Evolutionary conservation across 305 asterid species (phyloP), one percentile per base, ranked within the genome.

Genomic region (Fraxinus sp.): DNA sequence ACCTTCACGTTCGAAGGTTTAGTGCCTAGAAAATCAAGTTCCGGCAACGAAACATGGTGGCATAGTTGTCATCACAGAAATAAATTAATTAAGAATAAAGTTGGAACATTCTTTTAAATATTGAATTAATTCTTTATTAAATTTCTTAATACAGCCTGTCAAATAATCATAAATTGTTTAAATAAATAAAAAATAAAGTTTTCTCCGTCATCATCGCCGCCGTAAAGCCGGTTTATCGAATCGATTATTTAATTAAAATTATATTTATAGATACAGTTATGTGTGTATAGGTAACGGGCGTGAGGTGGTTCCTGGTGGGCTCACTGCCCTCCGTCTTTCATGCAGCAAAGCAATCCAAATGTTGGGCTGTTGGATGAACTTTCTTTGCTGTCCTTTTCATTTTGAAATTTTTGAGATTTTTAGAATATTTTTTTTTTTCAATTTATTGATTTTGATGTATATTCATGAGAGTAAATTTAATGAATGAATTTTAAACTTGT

Each of bases 271-370:
- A n/a, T 18, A 22, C 32, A 62, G 16, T 62, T 8, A 24, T 62
- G 72, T 59, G 10, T 24, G 72, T 24, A 62, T 62, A 62, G 68
- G 75, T 24, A 74, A 59, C 55, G 7, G 20, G 10, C n/a, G 70
- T 32, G 77, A 2, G 16, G 28, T 20, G 10, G 70, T 13, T 0
- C 10, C 11, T 9, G 1, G 83, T 46, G 79, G 81, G 77, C 36
- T 43, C 68, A 14, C 33, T 2, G 78, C 20, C 77, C 79, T 84
- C 81, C 84, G 77, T 49, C 84, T 64, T 79, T 82, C 82, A 75
- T 85, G 86, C 82, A 64, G 5, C 57, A 81, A 83, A 83, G 89
- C 82, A 81, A 73, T 36, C 77, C 26, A 83, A 83, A 75, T 14
- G 75, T 70, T 70, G 75, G 75, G 82, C 77, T 78, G 85, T 83